Evolutionary conservation across 1,284 basidiomycete genomes (phyloP).

Genomic region (Tremellales sp.): DNA sequence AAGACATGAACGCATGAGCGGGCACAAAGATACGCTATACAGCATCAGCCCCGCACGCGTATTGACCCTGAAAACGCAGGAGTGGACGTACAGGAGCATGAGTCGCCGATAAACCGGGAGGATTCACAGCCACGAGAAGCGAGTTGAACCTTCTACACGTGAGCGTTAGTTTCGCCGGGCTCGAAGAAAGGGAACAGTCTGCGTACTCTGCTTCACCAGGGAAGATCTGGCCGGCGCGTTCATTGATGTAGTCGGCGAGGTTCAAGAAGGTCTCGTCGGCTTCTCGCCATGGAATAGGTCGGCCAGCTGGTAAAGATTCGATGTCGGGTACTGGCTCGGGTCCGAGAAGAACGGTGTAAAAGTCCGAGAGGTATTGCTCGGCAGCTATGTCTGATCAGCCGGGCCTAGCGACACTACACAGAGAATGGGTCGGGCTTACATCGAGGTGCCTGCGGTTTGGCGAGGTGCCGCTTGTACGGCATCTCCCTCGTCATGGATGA

Average conservation of each 20-base stretch:
- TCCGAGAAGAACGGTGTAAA: slow-evolving; percentile 36
- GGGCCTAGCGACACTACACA: background rate
- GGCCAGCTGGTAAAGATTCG: slow-evolving; percentile 19
- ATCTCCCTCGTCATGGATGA: background rate
- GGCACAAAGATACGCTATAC: slow-evolving; percentile 12
- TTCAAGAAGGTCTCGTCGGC: slow-evolving; percentile 15
- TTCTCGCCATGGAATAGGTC: slow-evolving; percentile 18
- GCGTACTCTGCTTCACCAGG: slow-evolving; percentile 30
- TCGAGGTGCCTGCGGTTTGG: background rate
- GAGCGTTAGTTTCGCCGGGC: slow-evolving; percentile 4
- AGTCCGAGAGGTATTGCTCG: slow-evolving; percentile 29
- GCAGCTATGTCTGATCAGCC: slow-evolving; percentile 14
- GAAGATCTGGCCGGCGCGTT: slow-evolving; percentile 29
- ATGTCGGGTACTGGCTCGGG: slow-evolving; percentile 15
- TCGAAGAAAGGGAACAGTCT: background rate
- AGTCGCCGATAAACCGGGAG: slow-evolving; percentile 15
- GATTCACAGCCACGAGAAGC: slow-evolving; percentile 28
- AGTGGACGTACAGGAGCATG: slow-evolving; percentile 18
- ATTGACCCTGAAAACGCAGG: background rate
- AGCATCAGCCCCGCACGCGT: background rate
- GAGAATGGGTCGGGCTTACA: background rate
- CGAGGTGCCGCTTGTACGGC: background rate
- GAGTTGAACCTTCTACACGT: slow-evolving; percentile 29
- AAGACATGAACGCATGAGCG: slow-evolving; percentile 9
- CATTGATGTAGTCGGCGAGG: slow-evolving; percentile 31